Evolutionary conservation across 2,329 filamentous ascomycete genomes (phyloP), one percentile per base, ranked within the genome.

Genomic region (Aaosphaeria pasadenensis): DNA sequence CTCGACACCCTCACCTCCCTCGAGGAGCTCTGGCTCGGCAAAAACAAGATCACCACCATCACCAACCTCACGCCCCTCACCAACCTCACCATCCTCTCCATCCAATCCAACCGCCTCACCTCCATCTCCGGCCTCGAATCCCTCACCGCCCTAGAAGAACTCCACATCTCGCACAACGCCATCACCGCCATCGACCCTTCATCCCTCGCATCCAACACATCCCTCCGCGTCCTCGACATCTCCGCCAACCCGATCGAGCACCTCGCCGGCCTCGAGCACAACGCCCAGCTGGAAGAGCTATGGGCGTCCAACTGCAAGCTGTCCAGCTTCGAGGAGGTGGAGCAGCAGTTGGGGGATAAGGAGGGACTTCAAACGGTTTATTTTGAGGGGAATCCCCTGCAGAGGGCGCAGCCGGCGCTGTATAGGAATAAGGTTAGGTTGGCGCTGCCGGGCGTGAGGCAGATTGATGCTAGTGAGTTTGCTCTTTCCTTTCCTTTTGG

Each of bases 141-240:
- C 7, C 82, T 92, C 1, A 79, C 83, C 4, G 82, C 84, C 43
- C 84, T 99, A 0, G 89, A 96, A 71, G 94, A 99, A 71, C 80
- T 99, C 9, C 96, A 99, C 73, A 87, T 97, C 57, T 95, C 91
- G 5, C 90, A 99, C 77, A 99, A 99, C 69, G 83, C 87, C n/a
- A 79, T 99, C 42, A 85, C 85, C 13, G 83, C 84, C 1, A 79
- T 97, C 7, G 17, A 24, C 17, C 17, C 17, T 24, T 80, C 83
- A 2, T 91, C 91, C 0, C 77, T 97, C 3, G 59, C 64, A 9
- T 45, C 55, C 46, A 71, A 65, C 50, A 60, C 53, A 28, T 64
- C 64, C 42, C 80, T 99, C 36, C 84, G 83, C 32, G 84, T 92
- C 5, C 76, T 99, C 41, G 94, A 99, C 66, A 86, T 99, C 53